Evolutionary conservation across 2,329 filamentous ascomycete species (phyloP), one percentile per base, ranked within the genome.

Genomic region (Botrytis fabae): DNA sequence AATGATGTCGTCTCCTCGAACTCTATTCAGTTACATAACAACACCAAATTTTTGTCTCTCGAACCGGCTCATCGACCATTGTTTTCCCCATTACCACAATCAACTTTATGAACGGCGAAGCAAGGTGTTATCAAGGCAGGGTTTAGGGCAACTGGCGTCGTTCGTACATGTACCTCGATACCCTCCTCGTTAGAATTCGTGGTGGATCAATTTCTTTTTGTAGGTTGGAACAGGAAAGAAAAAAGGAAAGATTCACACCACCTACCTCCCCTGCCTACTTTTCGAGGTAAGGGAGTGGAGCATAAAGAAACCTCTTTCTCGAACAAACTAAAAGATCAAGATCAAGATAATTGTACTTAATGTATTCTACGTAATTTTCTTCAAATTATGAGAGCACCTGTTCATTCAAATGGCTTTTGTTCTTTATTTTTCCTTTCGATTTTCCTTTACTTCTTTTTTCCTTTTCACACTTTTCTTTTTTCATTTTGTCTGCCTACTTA

Each of bases 291-390:
- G 66, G 44, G 64, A 65, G 32, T 40, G 69, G 46, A 61, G 51
- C 16, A 51, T 70, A 66, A 63, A 28, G 38, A 48, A 66, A 68
- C n/a, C 48, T 40, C n/a, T 42, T 68, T 68, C 51, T 54, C 46
- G 35, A 42, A 68, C 64, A 57, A 68, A 42, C 25, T 57, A 57
- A 54, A 57, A 57, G 48, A 57, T 57, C 46, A 68, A 68, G 64
- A 68, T 54, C 48, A 66, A 73, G 63, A 74, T 73, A 72, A 65
- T 61, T 74, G 62, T 73, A 77, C 72, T 76, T 77, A 77, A 78
- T 78, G 76, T 77, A 77, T 78, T 77, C 73, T 77, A 77, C 70
- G 74, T 78, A 78, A 78, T 77, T 76, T 71, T 42, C 35, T 60
- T 40, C 2, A 40, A 44, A 65, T 65, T 59, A 64, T 70, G 51